Evolutionary conservation across 495 filamentous ascomycete genomes (phyloP).

Genomic region (Penicillium maclennaniae): DNA sequence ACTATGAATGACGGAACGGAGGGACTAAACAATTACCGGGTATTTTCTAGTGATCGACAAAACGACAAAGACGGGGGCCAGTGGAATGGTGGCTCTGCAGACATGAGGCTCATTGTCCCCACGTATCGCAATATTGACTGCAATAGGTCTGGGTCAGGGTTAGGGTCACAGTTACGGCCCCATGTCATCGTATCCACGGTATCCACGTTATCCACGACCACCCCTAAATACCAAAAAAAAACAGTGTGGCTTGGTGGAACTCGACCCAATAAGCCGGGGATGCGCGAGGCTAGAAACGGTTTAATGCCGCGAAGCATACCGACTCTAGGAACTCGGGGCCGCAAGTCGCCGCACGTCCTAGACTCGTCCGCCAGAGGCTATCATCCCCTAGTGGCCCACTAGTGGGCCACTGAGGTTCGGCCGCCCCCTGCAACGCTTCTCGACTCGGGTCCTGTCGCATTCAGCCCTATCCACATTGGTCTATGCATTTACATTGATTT

Average conservation of each 20-base stretch:
- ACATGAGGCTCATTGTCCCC: not conserved
- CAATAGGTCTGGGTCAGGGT: not conserved
- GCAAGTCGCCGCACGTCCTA: not conserved
- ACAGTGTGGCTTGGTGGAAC: conserved; percentile 2
- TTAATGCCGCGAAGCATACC: conserved; percentile 6
- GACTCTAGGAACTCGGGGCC: not conserved
- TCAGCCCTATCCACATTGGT: conserved; percentile 7
- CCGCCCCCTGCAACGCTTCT: not conserved
- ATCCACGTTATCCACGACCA: too few species aligned
- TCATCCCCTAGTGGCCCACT: not conserved
- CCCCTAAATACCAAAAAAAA: too few species aligned
- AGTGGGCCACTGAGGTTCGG: not conserved
- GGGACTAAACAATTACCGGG: not conserved
- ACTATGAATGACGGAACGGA: too few species aligned
- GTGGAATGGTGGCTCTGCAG: not conserved
- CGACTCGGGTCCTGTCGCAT: not conserved
- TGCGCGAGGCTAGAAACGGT: not conserved
- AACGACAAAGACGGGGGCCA: not conserved
- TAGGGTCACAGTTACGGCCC: too few species aligned
- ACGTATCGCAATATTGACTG: not conserved
- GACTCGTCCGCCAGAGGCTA: not conserved
- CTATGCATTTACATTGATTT: conserved; percentile 5
- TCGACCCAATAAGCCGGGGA: not conserved
- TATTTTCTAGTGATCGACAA: not conserved
- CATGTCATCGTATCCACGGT: too few species aligned